Evolutionary conservation across 306 rosid genomes (phyloP).

Genomic region (Bauhinia variegata): DNA sequence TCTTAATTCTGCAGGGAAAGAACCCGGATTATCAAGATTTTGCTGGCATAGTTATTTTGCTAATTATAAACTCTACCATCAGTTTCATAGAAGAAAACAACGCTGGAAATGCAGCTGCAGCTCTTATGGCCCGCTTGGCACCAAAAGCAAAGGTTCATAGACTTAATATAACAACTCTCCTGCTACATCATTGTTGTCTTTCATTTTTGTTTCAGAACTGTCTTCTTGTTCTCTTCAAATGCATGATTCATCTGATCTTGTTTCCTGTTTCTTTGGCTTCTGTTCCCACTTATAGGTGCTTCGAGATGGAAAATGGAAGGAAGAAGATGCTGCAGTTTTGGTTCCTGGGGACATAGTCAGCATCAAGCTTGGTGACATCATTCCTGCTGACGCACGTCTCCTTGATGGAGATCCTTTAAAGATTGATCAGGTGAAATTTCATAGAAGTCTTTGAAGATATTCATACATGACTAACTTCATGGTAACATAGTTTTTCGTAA

Average conservation of each 20-base stretch:
- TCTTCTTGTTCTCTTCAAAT: neutral
- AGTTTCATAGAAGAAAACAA: constrained; percentile 83
- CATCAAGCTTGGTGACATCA: constrained; percentile 76
- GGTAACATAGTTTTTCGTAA: neutral
- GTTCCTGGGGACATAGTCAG: constrained; percentile 80
- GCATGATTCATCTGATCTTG: no score
- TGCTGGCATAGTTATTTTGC: constrained; percentile 60
- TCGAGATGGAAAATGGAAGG: constrained; percentile 75
- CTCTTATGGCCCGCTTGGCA: constrained; percentile 65
- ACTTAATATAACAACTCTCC: neutral
- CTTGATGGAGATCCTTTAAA: constrained; percentile 83
- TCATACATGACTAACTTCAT: neutral
- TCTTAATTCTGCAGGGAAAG: constrained; percentile 41
- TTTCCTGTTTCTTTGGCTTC: neutral
- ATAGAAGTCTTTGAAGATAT: neutral
- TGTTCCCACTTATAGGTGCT: constrained; percentile 43
- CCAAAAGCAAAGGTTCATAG: constrained; percentile 72
- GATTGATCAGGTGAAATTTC: constrained; percentile 64
- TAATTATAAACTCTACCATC: constrained; percentile 70
- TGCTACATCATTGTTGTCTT: neutral
- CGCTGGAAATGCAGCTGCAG: constrained; percentile 84
- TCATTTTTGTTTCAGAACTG: constrained; percentile 5
- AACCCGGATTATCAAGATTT: constrained; percentile 67
- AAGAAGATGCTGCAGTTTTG: constrained; percentile 74
- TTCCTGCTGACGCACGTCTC: constrained; percentile 81